Conservation (phyloP, 2,329 filamentous ascomycete genomes). For the Trichophyton verrucosum region DNA sequence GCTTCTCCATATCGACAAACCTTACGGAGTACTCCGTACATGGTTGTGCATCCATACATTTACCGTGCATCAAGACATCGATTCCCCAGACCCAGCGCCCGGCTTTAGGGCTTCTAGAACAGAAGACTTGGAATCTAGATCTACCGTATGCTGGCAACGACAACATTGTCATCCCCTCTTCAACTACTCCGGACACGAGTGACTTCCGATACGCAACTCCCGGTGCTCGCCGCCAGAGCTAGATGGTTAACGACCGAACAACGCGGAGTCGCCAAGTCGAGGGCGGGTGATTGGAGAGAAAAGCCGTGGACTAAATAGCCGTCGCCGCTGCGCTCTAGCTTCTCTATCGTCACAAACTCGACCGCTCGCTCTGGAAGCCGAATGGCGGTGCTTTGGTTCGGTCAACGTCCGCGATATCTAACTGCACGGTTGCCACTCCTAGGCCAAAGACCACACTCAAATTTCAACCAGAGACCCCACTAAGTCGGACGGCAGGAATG, state of each 20-base stretch:
- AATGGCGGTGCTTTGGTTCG: neutral
- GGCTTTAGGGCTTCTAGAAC: neutral
- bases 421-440: neutral
- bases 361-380: neutral
- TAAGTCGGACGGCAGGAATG: neutral
- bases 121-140: neutral
- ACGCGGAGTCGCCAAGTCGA: neutral
- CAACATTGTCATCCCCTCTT: neutral
- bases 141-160: neutral
- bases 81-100: neutral
- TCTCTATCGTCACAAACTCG: neutral
- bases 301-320: conserved; percentile 1
- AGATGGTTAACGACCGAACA: neutral
- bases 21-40: neutral
- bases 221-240: neutral
- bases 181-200: neutral
- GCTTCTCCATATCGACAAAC: neutral
- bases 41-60: neutral
- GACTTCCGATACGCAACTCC: neutral
- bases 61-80: neutral
- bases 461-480: neutral
- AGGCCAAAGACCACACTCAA: neutral
- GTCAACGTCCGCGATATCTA: neutral
- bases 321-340: neutral
- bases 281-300: neutral